phyloP scores from a whole-genome alignment of 2,329 filamentous ascomycete species.

The Botrytis fragariae region DNA sequence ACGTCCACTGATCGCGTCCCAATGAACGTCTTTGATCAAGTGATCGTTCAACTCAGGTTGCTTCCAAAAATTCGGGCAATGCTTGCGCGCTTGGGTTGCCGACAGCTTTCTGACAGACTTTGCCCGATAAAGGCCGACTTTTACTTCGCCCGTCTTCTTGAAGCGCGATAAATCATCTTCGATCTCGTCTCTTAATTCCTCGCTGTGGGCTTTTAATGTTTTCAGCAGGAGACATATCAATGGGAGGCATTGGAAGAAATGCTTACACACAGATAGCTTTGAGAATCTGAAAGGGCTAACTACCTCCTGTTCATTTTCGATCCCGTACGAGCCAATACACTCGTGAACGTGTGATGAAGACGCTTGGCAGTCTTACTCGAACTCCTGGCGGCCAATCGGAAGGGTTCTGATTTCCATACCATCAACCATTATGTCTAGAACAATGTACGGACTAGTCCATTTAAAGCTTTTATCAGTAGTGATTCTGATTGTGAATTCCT shows the following conservation, averaged over 20 bases:
- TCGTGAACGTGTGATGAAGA: background rate
- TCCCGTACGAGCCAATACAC: background rate
- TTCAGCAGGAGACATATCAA: background rate
- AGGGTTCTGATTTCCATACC: background rate
- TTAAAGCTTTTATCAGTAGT: background rate
- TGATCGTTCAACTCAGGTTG: background rate
- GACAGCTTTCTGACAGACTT: background rate
- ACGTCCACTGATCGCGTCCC: background rate
- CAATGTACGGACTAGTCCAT: background rate
- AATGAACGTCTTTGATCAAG: background rate
- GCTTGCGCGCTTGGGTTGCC: background rate
- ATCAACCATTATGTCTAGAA: background rate
- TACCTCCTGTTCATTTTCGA: background rate
- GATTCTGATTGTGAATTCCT: background rate
- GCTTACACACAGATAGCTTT: background rate
- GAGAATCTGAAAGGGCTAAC: background rate
- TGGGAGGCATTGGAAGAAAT: no score
- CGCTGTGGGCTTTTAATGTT: no score
- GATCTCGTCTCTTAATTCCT: background rate
- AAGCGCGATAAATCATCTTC: background rate
- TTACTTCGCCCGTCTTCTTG: background rate
- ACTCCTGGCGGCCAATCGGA: background rate
- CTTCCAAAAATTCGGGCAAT: no score
- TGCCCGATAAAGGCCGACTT: background rate
- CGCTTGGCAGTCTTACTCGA: background rate